A percentile compares a stretch with the other conserved stretches of the same genome.
These are phyloP conservation scores for Aspergillus sp. DNA, from an alignment of 2,329 filamentous ascomycete species.

Conservation along the genomic window DNA sequence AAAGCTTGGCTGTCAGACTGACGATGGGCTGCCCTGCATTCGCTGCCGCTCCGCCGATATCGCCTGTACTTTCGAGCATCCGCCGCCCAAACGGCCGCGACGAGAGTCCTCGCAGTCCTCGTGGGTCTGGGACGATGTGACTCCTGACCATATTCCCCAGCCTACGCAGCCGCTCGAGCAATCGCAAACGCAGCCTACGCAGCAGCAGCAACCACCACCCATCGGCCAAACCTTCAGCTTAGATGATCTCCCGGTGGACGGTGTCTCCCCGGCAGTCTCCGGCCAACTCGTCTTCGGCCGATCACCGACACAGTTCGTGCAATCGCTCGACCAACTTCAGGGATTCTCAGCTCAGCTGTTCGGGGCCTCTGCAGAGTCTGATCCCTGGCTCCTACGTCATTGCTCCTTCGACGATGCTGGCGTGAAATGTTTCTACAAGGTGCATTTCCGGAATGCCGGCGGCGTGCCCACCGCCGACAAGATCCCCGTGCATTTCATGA, in stretches of 20 bases:
- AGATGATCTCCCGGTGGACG: neutral
- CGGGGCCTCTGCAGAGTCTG: conserved; percentile 32
- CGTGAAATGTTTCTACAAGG: conserved; percentile 34
- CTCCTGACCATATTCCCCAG: neutral
- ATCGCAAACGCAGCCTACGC: too few relatives aligned
- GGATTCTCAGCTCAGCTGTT: conserved; percentile 20
- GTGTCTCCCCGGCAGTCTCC: conserved; percentile 14
- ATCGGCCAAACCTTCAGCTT: neutral
- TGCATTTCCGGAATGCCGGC: conserved; percentile 40
- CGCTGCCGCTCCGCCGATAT: conserved; percentile 25
- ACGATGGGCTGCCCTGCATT: conserved; percentile 23
- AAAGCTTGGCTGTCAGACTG: conserved; percentile 31
- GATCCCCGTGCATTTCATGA: conserved; percentile 36
- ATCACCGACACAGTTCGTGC: conserved; percentile 25
- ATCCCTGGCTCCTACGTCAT: conserved; percentile 38
- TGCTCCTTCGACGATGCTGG: conserved; percentile 39
- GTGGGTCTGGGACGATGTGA: conserved; percentile 4
- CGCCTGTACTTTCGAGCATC: conserved; percentile 25
- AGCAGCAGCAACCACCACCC: neutral
- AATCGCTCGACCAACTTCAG: conserved; percentile 31
- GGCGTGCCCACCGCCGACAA: conserved; percentile 34
- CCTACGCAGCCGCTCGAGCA: neutral
- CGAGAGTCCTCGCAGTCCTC: conserved; percentile 10
- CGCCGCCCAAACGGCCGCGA: conserved; percentile 24
- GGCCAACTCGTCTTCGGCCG: conserved; percentile 19